Evolutionary conservation across 2,329 filamentous ascomycete genomes (phyloP), one percentile per base, ranked within the genome.

Genomic region (Ceratocystis destructans): DNA sequence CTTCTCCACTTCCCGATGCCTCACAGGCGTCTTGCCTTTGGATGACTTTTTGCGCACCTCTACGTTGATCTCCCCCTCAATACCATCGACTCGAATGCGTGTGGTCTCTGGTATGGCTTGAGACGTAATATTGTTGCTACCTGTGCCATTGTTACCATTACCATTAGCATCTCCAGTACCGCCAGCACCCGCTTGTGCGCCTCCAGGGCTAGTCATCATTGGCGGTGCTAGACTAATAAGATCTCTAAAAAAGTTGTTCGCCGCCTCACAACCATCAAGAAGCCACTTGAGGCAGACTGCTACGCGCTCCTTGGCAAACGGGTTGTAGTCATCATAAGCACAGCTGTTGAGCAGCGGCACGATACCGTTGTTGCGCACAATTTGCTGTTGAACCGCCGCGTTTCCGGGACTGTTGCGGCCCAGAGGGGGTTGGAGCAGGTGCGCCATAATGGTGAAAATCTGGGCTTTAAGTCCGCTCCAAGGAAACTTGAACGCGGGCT

Each of bases 221-320:
- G 72, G 71, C 15, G 78, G 77, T 2, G 75, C 74, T 68, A 78
- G 72, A 70, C 75, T 77, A 48, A 83, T 80, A 5, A 90, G 80
- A 63, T 86, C 83, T 65, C 85, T 81, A 64, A 92, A 84, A 71
- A 88, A 87, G 41, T 83, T 80, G 69, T 88, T 87, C 17, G 89
- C 89, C 66, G 86, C 86, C 41, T 86, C 82, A 68, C 86, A 90
- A 12, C 87, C 87, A 70, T 89, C 87, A 76, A 89, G 83, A 5
- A 89, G 79, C 82, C 86, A 95, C 73, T 93, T 92, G n/a, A 95
- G 80, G 70, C 89, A 92, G 73, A 96, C 86, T 62, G 92, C 90
- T 2, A 90, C 89, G 70, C 92, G 89, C 75, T 97, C 93, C 72
- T 93, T 90, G 69, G 96, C 92, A 73, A 93, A 96, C 0, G 91